Evolutionary conservation across 2,329 filamentous ascomycete species (phyloP).

Genomic region (Stemphylium vesicarium): DNA sequence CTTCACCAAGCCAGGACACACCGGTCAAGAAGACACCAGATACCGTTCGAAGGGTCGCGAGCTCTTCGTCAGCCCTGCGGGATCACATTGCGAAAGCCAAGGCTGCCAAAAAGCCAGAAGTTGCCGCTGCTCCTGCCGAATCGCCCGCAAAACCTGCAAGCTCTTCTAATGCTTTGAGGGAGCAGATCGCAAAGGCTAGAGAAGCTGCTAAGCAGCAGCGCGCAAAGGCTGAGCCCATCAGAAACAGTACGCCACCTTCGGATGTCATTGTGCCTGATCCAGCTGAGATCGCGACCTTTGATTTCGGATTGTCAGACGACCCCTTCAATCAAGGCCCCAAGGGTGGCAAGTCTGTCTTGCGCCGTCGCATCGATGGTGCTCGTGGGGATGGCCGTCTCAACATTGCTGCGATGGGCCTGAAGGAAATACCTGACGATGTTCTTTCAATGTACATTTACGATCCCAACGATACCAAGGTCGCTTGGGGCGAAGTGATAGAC

Average conservation of each 20-base stretch:
- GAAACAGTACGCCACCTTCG: slow-evolving; percentile 38
- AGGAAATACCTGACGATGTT: slow-evolving; percentile 80
- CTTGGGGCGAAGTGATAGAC: slow-evolving; percentile 93
- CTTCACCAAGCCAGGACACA: slow-evolving; percentile 25
- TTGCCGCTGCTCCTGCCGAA: slow-evolving; percentile 9
- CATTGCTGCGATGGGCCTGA: slow-evolving; percentile 82
- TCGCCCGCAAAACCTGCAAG: slow-evolving; percentile 58
- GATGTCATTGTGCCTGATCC: slow-evolving; percentile 43
- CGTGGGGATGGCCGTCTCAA: slow-evolving; percentile 83
- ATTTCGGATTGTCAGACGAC: slow-evolving; percentile 67
- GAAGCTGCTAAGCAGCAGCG: slow-evolving; percentile 64
- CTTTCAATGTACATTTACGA: slow-evolving; percentile 89
- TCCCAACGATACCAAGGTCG: slow-evolving; percentile 64
- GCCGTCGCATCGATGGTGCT: slow-evolving; percentile 74
- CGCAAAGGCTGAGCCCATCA: slow-evolving; percentile 27
- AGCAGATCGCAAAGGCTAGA: slow-evolving; percentile 93
- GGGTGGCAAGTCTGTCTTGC: slow-evolving; percentile 70
- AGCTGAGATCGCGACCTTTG: slow-evolving; percentile 53
- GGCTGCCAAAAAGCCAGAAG: slow-evolving; percentile 65
- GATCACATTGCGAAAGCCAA: slow-evolving; percentile 95
- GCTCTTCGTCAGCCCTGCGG: slow-evolving; percentile 80
- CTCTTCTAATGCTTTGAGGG: slow-evolving; percentile 80
- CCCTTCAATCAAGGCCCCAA: slow-evolving; percentile 73
- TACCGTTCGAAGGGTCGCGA: slow-evolving; percentile 55
- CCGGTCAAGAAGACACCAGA: slow-evolving; percentile 42